A percentile compares a stretch with the other conserved stretches of the same genome.
These are phyloP conservation scores for Fusarium domesticum DNA, from an alignment of 2,329 filamentous ascomycete genomes.

Conservation along the genomic window DNA sequence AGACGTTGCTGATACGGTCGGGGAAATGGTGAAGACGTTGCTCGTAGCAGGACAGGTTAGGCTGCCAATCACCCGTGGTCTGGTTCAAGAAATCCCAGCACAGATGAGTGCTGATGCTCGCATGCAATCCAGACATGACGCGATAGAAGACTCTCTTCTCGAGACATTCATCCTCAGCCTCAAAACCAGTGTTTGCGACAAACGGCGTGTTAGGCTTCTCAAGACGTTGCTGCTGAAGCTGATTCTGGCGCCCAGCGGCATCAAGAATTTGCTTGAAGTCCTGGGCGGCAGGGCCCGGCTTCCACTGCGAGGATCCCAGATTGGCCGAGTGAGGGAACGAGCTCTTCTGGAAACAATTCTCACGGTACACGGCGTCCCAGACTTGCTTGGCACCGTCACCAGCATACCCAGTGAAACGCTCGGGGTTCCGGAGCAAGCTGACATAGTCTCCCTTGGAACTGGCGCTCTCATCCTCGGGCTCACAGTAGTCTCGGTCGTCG, in stretches of 20 bases:
- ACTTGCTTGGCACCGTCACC: slow-evolving; percentile 83
- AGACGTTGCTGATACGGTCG: slow-evolving; percentile 92
- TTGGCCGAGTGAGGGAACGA: slow-evolving; percentile 60
- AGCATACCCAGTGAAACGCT: slow-evolving; percentile 91
- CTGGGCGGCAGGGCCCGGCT: slow-evolving; percentile 52
- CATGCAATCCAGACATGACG: slow-evolving; percentile 95
- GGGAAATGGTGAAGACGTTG: slow-evolving; percentile 78
- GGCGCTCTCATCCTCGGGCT: slow-evolving; percentile 89
- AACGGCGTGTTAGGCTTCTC: slow-evolving; percentile 53
- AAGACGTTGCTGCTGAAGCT: slow-evolving; percentile 52
- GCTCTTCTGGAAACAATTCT: slow-evolving; percentile 85
- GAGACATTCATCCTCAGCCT: slow-evolving; percentile 86
- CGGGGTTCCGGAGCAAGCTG: slow-evolving; percentile 86
- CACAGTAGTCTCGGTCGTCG: slow-evolving; percentile 94
- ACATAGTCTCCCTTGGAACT: slow-evolving; percentile 92
- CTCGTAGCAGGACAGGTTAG: slow-evolving; percentile 87
- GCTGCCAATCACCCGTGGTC: slow-evolving; percentile 87
- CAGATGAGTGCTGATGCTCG: slow-evolving; percentile 92
- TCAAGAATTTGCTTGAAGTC: slow-evolving; percentile 62
- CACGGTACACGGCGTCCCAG: slow-evolving; percentile 94
- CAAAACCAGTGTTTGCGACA: slow-evolving; percentile 62
- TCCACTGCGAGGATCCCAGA: slow-evolving; percentile 45
- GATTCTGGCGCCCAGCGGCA: slow-evolving; percentile 57
- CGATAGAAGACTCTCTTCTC: slow-evolving; percentile 99
- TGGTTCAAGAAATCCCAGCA: slow-evolving; percentile 97